Base-by-base conservation (phyloP, 2,329 filamentous ascomycete genomes). In the Dactylellina drechsleri region DNA sequence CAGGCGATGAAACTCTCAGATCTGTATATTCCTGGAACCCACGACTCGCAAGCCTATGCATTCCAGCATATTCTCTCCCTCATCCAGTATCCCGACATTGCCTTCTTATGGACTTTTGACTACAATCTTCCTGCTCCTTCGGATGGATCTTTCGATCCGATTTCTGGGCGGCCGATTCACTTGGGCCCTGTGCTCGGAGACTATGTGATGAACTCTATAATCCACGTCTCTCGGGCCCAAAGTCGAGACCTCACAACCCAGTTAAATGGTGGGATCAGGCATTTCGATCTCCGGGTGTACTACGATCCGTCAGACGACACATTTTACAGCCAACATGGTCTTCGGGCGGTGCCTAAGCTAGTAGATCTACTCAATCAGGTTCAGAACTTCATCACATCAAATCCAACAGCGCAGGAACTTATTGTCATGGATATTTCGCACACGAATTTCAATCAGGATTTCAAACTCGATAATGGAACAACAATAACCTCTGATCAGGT, bases 71-170 rank as follows among this genome's bases (percentile, higher is more conserved):
- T 47, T 3, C 49, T 76, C 0, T 71, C 66, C 1, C 60, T 66
- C 1, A 66, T 76, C 16, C 66, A 66, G n/a, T 76, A 76, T 45
- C 12, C 18, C 10, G 72, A 76, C 18, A 76, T 76, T 20, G 59
- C 72, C 4, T 76, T 76, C 60, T 54, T 76, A 1, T 76, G 72
- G 72, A 18, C 66, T 16, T 54, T 76, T 15, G 72, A 76, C n/a
- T 76, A 71, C 49, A 57, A 20, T 16, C 60, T 62, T 7, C 72
- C 72, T 0, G 72, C 72, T 15, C 72, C 72, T 0, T 67, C 61
- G 6, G 66, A 71, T 40, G 72, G 72, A 20, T 60, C 59, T 7
- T 75, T 75, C 47, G 66, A 76, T 47, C 72, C 72, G 8, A n/a
- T 76, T 4, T 41, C 20, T 5, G 26, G 16, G 41, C 70, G 53